Evolutionary conservation across 768 basidiomycete genomes (phyloP).

Genomic region (Kwoniella dejecticola): DNA sequence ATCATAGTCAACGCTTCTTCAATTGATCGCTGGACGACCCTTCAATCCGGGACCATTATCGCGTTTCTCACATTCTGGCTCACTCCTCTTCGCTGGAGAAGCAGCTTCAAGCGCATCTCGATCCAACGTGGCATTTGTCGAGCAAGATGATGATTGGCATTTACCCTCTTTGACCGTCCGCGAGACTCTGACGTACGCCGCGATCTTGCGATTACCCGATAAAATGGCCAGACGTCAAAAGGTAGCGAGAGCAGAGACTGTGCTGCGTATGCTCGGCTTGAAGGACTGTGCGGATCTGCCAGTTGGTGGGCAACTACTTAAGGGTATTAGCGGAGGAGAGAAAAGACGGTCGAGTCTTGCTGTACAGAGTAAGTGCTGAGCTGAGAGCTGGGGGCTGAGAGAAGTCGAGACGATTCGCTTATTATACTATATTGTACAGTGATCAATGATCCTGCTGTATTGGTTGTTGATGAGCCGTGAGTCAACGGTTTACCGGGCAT

Average conservation of each 20-base stretch:
- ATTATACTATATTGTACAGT: conserved; percentile 31
- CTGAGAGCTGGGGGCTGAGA: neutral
- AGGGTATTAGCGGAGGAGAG: conserved; percentile 62
- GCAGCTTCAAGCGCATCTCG: conserved; percentile 20
- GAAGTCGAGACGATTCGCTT: conserved; percentile 14
- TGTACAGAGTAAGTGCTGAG: conserved; percentile 54
- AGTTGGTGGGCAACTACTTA: conserved; percentile 58
- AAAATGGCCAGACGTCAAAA: conserved; percentile 54
- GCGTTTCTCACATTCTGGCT: conserved; percentile 51
- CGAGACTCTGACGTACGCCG: conserved; percentile 56
- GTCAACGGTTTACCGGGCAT: neutral
- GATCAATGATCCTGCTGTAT: conserved; percentile 57
- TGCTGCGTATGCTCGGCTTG: conserved; percentile 59
- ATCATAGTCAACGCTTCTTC: conserved; percentile 56
- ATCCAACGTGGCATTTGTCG: conserved; percentile 56
- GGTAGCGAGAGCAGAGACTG: conserved; percentile 60
- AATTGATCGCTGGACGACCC: conserved; percentile 55
- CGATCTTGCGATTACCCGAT: conserved; percentile 57
- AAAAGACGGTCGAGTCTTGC: conserved; percentile 60
- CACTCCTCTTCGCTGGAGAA: conserved; percentile 50
- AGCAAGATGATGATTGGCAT: conserved; percentile 59
- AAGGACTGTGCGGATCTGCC: conserved; percentile 60
- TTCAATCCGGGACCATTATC: conserved; percentile 51
- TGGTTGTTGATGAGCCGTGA: conserved; percentile 56
- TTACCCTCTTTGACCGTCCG: conserved; percentile 55